Conservation (phyloP, 257 asterid species). For the Lycium ferocissimum region DNA sequence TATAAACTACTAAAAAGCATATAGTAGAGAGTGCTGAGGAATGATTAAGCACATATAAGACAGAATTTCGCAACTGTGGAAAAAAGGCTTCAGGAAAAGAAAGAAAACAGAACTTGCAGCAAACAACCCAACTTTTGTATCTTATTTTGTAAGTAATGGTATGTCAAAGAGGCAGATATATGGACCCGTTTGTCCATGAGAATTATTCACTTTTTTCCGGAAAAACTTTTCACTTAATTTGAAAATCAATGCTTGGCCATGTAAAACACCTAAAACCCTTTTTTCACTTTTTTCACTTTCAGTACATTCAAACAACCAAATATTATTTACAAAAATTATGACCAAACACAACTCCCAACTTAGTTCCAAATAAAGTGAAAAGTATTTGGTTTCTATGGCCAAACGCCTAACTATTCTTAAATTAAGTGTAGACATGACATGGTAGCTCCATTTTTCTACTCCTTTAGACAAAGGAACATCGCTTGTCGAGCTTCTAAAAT, state of each 20-base stretch:
- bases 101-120: neutral
- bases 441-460: neutral
- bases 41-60: constrained; percentile 2
- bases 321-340: no score
- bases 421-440: neutral
- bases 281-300: no score
- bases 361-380: no score
- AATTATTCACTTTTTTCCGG: no score
- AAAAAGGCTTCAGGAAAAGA: constrained; percentile 1
- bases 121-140: neutral
- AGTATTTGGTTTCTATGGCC: no score
- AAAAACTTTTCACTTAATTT: no score
- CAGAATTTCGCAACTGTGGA: neutral
- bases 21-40: neutral
- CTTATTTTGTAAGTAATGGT: neutral
- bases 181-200: no score
- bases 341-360: no score
- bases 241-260: no score
- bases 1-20: neutral
- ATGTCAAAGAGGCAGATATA: neutral
- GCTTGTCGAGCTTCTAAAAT: neutral
- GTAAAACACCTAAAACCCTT: no score
- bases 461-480: neutral
- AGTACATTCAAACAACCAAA: no score
- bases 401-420: no score